These are phyloP conservation scores for Gloeostereum incarnatum DNA, from an alignment of 768 basidiomycete species.

Conservation along the genomic window DNA sequence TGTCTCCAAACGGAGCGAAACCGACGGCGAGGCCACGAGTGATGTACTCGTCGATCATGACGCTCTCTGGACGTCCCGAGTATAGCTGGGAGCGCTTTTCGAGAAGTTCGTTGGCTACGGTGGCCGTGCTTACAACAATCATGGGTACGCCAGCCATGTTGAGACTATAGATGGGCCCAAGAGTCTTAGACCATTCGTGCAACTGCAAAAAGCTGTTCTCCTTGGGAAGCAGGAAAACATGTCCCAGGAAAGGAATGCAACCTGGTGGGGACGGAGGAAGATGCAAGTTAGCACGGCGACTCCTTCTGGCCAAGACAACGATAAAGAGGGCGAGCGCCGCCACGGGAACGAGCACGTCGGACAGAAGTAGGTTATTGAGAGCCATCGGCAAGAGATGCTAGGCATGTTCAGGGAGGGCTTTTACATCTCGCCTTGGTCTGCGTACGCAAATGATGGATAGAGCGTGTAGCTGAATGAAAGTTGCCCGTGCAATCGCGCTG, in stretches of 20 bases:
- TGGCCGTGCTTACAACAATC: constrained; percentile 17
- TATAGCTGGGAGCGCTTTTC: background rate
- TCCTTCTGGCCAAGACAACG: no score
- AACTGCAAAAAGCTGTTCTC: constrained; percentile 3
- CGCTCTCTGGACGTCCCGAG: background rate
- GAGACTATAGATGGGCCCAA: constrained; percentile 7
- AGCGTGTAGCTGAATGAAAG: no score
- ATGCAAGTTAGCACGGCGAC: background rate
- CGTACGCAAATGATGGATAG: no score
- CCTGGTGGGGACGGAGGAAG: constrained; percentile 11
- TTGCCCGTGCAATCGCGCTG: no score
- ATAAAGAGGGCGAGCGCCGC: no score
- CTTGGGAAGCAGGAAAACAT: constrained; percentile 11
- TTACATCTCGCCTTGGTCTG: no score
- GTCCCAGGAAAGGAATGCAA: constrained; percentile 14
- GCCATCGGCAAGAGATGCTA: no score
- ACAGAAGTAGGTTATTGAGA: no score
- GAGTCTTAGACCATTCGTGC: constrained; percentile 8
- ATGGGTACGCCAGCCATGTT: constrained; percentile 8
- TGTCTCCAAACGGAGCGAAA: constrained; percentile 8
- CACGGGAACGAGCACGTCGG: no score
- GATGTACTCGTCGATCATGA: no score
- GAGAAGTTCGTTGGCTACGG: constrained; percentile 8
- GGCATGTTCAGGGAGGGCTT: no score
- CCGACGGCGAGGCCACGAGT: background rate